Conservation (phyloP, 2,329 filamentous ascomycete species). For the Aspergillus ochraceoroseus region DNA sequence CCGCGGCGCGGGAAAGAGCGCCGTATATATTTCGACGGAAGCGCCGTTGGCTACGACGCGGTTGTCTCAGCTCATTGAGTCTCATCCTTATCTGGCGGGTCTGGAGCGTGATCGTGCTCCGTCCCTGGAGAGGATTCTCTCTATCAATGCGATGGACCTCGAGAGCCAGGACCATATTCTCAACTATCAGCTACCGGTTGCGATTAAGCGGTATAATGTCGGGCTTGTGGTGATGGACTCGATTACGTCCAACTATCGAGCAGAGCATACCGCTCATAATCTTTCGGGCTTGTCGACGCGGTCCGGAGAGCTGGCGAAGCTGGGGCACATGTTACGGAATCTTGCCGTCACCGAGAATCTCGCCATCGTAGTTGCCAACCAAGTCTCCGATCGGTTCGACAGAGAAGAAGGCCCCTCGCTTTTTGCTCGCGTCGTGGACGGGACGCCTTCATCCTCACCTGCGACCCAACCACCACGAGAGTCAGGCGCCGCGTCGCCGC, state of each 20-base stretch:
- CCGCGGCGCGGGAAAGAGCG: conserved; percentile 64
- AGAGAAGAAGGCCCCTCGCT: conserved; percentile 20
- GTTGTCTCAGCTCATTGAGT: conserved; percentile 69
- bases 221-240: conserved; percentile 85
- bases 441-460: conserved; percentile 11
- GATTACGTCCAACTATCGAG: conserved; percentile 91
- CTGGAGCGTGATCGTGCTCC: conserved; percentile 47
- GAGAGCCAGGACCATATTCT: conserved; percentile 95
- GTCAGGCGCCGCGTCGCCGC: conserved; percentile 20
- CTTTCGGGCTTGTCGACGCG: conserved; percentile 63
- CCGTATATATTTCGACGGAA: conserved; percentile 93
- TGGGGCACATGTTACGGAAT: conserved; percentile 68
- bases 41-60: conserved; percentile 75
- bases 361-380: conserved; percentile 88
- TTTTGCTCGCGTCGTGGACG: conserved; percentile 9
- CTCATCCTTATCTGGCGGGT: conserved; percentile 57
- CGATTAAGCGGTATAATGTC: conserved; percentile 67
- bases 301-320: conserved; percentile 67
- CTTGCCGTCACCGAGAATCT: conserved; percentile 70
- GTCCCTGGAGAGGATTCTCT: conserved; percentile 70
- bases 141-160: conserved; percentile 78
- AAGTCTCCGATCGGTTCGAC: conserved; percentile 83
- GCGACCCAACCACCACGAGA: conserved; percentile 15
- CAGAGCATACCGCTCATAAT: conserved; percentile 56
- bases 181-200: conserved; percentile 83